Percentiles rank a stretch among this genome's conserved stretches.
Evolutionary conservation across 768 basidiomycete species (phyloP).

Genomic region (Lepiota venenata): DNA sequence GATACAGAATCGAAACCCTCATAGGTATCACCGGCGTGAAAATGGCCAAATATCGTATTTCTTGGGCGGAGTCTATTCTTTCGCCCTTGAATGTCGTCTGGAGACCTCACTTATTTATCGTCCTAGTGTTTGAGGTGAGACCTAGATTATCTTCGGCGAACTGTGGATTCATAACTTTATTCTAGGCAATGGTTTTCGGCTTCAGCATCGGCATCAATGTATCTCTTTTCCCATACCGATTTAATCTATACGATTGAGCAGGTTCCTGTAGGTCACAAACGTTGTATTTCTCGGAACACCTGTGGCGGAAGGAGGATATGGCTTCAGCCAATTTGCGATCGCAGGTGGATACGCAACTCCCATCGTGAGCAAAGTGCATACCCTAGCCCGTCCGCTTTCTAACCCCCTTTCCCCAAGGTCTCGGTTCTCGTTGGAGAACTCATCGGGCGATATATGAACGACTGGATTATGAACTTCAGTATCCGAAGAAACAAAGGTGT

Average conservation of each 20-base stretch:
- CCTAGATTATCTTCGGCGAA: conserved; percentile 52
- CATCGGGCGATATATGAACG: conserved; percentile 32
- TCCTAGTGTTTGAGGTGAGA: conserved; percentile 42
- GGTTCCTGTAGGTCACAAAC: conserved; percentile 32
- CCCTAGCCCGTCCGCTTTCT: conserved; percentile 26
- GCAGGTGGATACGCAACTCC: conserved; percentile 9
- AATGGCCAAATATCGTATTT: conserved; percentile 31
- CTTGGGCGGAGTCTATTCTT: not conserved
- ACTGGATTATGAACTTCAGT: conserved; percentile 26
- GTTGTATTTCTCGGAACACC: conserved; percentile 19
- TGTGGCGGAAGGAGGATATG: not conserved
- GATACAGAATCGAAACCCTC: conserved; percentile 47
- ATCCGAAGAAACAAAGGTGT: conserved; percentile 34
- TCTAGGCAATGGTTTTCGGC: conserved; percentile 40
- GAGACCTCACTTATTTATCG: conserved; percentile 42
- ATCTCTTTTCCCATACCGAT: conserved; percentile 3
- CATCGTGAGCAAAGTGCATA: not conserved
- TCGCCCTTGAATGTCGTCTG: conserved; percentile 53
- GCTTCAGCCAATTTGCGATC: conserved; percentile 10
- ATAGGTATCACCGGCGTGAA: conserved; percentile 49
- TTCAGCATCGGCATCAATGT: conserved; percentile 33
- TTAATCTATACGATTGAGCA: conserved; percentile 19
- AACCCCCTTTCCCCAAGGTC: conserved; percentile 25
- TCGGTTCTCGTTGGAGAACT: conserved; percentile 33
- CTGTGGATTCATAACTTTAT: conserved; percentile 43